phyloP scores from a whole-genome alignment of 371 early-diverging fungal genomes.

The Mortierella sp. region DNA sequence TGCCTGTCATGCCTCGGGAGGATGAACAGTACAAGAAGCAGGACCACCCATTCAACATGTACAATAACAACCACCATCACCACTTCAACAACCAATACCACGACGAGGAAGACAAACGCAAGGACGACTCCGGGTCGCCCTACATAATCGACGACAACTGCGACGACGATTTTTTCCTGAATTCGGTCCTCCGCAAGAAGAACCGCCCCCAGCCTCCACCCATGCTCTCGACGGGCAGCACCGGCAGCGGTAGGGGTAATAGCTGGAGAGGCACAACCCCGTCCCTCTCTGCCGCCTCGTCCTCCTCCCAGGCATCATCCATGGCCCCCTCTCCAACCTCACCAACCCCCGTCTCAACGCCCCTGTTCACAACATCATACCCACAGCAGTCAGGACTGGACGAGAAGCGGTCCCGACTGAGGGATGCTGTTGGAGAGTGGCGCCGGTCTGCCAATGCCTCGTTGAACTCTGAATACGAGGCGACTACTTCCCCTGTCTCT shows the following conservation, averaged over 20 bases:
- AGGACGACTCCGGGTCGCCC: constrained; percentile 14
- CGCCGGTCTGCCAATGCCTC: constrained; percentile 28
- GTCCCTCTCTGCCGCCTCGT: constrained; percentile 16
- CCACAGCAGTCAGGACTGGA: constrained; percentile 24
- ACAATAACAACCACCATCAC: neutral
- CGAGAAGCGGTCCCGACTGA: constrained; percentile 39
- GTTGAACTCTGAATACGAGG: neutral
- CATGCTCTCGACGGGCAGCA: neutral
- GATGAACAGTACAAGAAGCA: neutral
- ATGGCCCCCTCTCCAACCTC: constrained; percentile 28
- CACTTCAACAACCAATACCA: neutral
- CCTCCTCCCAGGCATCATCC: constrained; percentile 34
- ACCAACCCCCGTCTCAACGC: neutral
- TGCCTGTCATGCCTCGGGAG: neutral
- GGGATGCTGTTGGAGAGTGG: constrained; percentile 53
- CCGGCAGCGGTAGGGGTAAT: too few species aligned
- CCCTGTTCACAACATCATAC: neutral
- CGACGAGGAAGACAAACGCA: neutral
- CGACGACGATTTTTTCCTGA: constrained; percentile 50
- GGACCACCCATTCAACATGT: neutral
- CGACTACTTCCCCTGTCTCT: neutral
- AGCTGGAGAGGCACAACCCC: too few species aligned
- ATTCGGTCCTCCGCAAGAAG: constrained; percentile 40
- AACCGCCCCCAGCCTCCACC: constrained; percentile 1
- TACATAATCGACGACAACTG: constrained; percentile 51